phyloP scores from a whole-genome alignment of 192 early-diverging fungal species.

The Backusella liffmaniae region DNA sequence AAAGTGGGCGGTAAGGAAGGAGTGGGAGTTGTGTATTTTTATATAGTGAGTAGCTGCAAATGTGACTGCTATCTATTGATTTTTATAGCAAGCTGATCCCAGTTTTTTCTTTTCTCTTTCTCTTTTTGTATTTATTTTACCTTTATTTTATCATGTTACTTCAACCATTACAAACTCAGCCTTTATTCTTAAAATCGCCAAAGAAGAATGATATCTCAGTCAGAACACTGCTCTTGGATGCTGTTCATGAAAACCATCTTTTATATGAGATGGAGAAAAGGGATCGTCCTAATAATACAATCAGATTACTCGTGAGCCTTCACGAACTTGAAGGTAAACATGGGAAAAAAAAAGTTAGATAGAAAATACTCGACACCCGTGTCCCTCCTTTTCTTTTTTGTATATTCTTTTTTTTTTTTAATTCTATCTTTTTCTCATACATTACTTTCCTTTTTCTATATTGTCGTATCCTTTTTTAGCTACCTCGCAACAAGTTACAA shows the following conservation, averaged over 20 bases:
- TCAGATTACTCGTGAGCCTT: conserved; percentile 11
- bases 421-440: neutral
- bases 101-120: neutral
- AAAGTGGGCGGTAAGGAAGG: too few relatives aligned
- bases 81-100: neutral
- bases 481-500: conserved; percentile 2
- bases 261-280: conserved; percentile 16
- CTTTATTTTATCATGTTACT: conserved; percentile 1
- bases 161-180: neutral
- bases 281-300: conserved; percentile 17
- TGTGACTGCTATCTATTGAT: neutral
- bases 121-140: neutral
- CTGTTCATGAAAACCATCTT: conserved; percentile 9
- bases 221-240: neutral
- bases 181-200: conserved; percentile 6
- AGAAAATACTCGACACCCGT: neutral
- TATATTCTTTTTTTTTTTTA: conserved; percentile 1
- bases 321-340: conserved; percentile 22
- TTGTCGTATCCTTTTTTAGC: conserved; percentile 6
- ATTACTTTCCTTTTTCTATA: neutral
- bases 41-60: neutral
- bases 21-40: too few relatives aligned
- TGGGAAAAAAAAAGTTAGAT: neutral
- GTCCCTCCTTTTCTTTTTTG: neutral
- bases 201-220: conserved; percentile 3